Evolutionary conservation across 257 asterid species (phyloP).

Genomic region (Plantago elongata): DNA sequence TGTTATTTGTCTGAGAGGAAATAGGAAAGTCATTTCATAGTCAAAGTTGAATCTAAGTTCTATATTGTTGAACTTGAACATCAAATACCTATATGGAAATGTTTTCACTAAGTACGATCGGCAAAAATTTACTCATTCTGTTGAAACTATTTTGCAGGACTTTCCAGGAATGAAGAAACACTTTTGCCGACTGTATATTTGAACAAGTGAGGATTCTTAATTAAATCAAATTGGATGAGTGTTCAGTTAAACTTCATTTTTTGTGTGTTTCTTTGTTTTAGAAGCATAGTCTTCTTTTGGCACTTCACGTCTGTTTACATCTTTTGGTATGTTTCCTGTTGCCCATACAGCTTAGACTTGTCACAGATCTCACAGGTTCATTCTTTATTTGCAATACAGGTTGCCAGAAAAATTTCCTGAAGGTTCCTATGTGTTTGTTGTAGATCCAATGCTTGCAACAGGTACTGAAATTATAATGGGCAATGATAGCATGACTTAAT

Average conservation of each 20-base stretch:
- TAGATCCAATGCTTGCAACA: conserved; percentile 99
- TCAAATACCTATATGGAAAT: conserved; percentile 8
- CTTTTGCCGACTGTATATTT: conserved; percentile 81
- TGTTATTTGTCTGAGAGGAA: no score
- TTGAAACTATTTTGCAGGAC: conserved; percentile 40
- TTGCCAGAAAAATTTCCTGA: conserved; percentile 84
- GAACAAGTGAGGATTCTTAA: conserved; percentile 69
- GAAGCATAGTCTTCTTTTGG: conserved; percentile 3
- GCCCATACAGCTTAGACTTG: conserved; percentile 10
- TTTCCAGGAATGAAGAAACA: conserved; percentile 85
- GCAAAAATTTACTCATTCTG: conserved; percentile 3
- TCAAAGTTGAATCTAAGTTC: conserved; percentile 2
- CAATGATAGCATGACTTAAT: background rate
- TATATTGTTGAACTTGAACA: conserved; percentile 19
- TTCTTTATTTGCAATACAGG: conserved; percentile 36
- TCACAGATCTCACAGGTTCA: conserved; percentile 7
- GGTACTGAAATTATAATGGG: conserved; percentile 35
- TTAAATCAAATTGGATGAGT: conserved; percentile 10
- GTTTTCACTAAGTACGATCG: conserved; percentile 1
- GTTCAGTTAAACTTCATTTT: conserved; percentile 2
- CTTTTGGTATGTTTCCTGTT: conserved; percentile 9
- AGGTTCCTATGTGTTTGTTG: conserved; percentile 73
- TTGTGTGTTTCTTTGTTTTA: conserved; percentile 1
- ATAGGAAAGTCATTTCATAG: background rate
- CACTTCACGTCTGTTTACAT: background rate